A percentile compares a stretch with the other conserved stretches of the same genome.
Evolutionary conservation across 2,329 filamentous ascomycete species (phyloP).

Genomic region (Teratosphaeria zuluensis): DNA sequence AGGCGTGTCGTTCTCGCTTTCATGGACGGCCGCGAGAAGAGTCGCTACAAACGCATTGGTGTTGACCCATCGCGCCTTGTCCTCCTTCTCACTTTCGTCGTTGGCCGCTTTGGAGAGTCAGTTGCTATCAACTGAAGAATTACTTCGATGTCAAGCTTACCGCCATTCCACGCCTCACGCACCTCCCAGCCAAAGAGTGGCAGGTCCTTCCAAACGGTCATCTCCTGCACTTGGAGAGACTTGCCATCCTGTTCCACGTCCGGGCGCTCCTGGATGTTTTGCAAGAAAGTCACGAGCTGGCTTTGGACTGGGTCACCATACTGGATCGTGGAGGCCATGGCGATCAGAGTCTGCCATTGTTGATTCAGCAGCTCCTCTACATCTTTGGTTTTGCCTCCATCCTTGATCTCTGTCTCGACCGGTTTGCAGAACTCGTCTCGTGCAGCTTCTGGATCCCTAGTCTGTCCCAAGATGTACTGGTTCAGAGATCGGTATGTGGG

Average conservation of each 20-base stretch:
- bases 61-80: slow-evolving; percentile 18
- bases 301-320: not conserved
- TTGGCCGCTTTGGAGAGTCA: slow-evolving; percentile 8
- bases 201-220: slow-evolving; percentile 20
- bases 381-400: not conserved
- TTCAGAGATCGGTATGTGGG: not conserved
- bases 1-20: slow-evolving; percentile 10
- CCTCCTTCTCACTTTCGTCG: slow-evolving; percentile 9
- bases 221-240: slow-evolving; percentile 13
- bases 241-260: not conserved
- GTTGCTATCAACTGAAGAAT: not conserved
- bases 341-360: not conserved
- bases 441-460: not conserved
- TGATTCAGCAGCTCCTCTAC: not conserved
- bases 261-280: not conserved
- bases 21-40: slow-evolving; percentile 14
- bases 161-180: slow-evolving; percentile 23
- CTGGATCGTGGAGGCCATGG: not conserved
- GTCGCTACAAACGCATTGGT: slow-evolving; percentile 21
- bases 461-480: not conserved
- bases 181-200: slow-evolving; percentile 21
- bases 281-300: not conserved
- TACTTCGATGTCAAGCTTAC: slow-evolving; percentile 10
- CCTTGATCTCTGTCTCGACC: not conserved
- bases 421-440: not conserved